A percentile compares a stretch with the other conserved stretches of the same genome.
These are phyloP conservation scores for Suillus brevipes DNA, from an alignment of 768 basidiomycete species.

Conservation along the genomic window DNA sequence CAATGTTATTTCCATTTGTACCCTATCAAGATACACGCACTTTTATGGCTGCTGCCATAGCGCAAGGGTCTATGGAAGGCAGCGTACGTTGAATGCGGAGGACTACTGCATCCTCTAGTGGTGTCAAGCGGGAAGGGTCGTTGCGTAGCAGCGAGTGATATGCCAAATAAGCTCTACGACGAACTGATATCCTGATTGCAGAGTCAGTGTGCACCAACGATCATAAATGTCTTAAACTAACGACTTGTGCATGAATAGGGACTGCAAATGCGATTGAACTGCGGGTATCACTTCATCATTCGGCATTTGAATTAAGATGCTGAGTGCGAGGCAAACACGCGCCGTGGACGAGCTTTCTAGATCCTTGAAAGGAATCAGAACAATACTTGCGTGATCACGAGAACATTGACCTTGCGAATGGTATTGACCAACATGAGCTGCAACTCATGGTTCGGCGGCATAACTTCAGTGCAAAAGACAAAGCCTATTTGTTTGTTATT, in stretches of 20 bases:
- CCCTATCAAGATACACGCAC: constrained; percentile 16
- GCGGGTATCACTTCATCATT: constrained; percentile 76
- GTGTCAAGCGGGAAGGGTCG: constrained; percentile 47
- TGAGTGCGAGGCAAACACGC: constrained; percentile 70
- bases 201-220: constrained; percentile 10
- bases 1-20: background rate
- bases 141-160: constrained; percentile 51
- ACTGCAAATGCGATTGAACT: constrained; percentile 61
- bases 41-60: constrained; percentile 20
- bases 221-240: constrained; percentile 50
- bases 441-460: constrained; percentile 68
- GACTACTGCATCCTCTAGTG: constrained; percentile 32
- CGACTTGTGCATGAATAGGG: constrained; percentile 73
- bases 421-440: constrained; percentile 87
- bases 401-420: constrained; percentile 62
- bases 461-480: constrained; percentile 72
- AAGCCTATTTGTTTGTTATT: constrained; percentile 53
- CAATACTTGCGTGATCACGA: background rate
- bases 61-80: constrained; percentile 12
- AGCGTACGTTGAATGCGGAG: constrained; percentile 14
- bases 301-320: constrained; percentile 60
- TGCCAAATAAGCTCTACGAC: constrained; percentile 61
- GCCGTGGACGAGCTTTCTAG: constrained; percentile 57
- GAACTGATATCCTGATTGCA: constrained; percentile 51
- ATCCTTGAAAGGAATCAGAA: constrained; percentile 50